Evolutionary conservation across 257 asterid genomes (phyloP), one percentile per base, ranked within the genome.

Genomic region (Fraxinus cuspidata): DNA sequence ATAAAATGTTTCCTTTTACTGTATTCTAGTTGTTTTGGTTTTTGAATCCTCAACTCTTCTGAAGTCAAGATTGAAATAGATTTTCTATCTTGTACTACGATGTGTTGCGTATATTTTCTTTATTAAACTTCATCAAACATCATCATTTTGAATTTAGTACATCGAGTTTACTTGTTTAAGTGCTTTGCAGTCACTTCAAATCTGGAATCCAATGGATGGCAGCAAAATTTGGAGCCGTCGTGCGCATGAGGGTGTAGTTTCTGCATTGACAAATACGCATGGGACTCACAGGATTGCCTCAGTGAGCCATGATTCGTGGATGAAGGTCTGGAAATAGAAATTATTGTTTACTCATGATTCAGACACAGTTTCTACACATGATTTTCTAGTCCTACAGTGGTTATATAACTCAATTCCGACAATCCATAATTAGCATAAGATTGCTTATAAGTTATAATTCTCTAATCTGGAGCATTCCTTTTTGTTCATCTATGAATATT

Each of bases 201-300:
- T 87, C 25, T 89, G 93, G 93, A 85, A 84, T 70, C 89, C 90
- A 16, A 35, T 80, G 1, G 74, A 78, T 64, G 76, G 84, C 34
- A 83, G 67, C 78, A 81, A 4, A 74, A 81, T 80, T 3, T 80
- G 79, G 89, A 72, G 34, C 19, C 81, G 42, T 47, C 73, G 6
- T 7, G 89, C 83, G 1, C 91, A 87, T 35, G 64, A 77, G 12
- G 85, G 79, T 19, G 66, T 79, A 56, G 71, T 89, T 29, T 70
- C 87, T 0, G 77, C 83, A 0, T 64, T 87, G 81, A 77, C 88
- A 6, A 73, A 38, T 23, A 70, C 89, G 21, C 64, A 82, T 10
- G 77, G 78, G 34, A 81, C 86, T 4, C 82, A 83, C 58, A 51
- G 38, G 69, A 81, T 89, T 0, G 91, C 86, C 58, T 85, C 90